Evolutionary conservation across 164 flowering plant species (phyloP), one percentile per base, ranked within the genome.

Genomic region (Stephania japonica): DNA sequence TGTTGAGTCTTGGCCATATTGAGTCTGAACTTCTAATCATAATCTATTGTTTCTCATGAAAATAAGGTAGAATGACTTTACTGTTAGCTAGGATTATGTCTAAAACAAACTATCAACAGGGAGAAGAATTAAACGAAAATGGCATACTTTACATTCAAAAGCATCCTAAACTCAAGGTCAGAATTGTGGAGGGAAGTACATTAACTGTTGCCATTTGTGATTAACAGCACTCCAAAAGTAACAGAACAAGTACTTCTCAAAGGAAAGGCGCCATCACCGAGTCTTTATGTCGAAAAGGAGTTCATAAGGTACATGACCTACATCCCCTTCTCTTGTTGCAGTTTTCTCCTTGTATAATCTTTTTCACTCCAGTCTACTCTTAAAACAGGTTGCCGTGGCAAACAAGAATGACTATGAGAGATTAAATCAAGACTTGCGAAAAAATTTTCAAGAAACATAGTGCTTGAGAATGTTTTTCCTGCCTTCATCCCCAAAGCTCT

Each of bases 1-100:
- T 91, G 47, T 63, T 91, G 59, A 87, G 87, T 75, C 78, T 92
- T 21, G 98, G 93, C 18, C 86, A 91, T 38, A 63, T 85, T 53
- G 91, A 92, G n/a, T n/a, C n/a, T n/a, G n/a, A n/a, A n/a, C n/a
- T n/a, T n/a, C n/a, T n/a, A n/a, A n/a, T n/a, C n/a, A n/a, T n/a
- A n/a, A n/a, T n/a, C n/a, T n/a, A n/a, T n/a, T n/a, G n/a, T n/a
- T n/a, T n/a, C n/a, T n/a, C n/a, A n/a, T n/a, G n/a, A n/a, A n/a
- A n/a, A n/a, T n/a, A 70, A 19, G 47, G 19, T 50, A 10, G 49
- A 27, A 32, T 62, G 12, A 19, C 18, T 3, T 13, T 8, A 23
- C 56, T 42, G 18, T 1, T 70, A 41, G 53, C 11, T 41, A 26
- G 9, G 14, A 19, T 16, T 42, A 25, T 43, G 49, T 41, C 18